A percentile compares a stretch with the other conserved stretches of the same genome.
These are phyloP conservation scores for Wickerhamiella spandovensis DNA, from an alignment of 805 yeast species.

Conservation along the genomic window DNA sequence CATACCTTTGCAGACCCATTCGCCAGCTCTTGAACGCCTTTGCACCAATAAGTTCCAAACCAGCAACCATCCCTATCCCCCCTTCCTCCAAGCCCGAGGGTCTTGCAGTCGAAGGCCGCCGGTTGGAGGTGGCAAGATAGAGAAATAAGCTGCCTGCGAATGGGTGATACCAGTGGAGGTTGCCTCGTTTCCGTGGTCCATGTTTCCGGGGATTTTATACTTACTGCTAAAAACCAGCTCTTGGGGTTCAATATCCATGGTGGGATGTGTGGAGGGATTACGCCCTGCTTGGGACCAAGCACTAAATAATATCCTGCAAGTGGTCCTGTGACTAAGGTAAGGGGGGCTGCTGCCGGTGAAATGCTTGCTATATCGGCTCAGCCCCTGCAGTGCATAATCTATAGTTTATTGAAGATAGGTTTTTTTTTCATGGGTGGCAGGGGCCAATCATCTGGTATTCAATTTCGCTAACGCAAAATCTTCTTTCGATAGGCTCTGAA, in stretches of 20 bases:
- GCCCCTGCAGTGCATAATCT: background rate
- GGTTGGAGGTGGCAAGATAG: background rate
- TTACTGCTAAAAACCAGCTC: conserved; percentile 65
- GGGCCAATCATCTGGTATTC: too few species aligned
- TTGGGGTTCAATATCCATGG: conserved; percentile 61
- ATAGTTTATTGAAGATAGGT: background rate
- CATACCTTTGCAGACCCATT: too few species aligned
- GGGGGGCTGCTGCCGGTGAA: background rate
- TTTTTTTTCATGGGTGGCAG: too few species aligned
- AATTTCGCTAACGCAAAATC: too few species aligned
- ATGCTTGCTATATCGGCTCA: background rate
- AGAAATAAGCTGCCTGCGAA: too few species aligned
- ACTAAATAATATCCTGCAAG: background rate
- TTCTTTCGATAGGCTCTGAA: too few species aligned
- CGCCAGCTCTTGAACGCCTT: too few species aligned
- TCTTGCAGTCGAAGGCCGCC: background rate
- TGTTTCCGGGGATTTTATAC: conserved; percentile 19
- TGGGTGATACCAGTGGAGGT: background rate
- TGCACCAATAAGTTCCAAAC: background rate
- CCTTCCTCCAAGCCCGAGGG: background rate
- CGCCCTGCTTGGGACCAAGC: background rate
- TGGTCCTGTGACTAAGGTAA: background rate
- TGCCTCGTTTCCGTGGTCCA: background rate
- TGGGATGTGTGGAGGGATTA: conserved; percentile 9
- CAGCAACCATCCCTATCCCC: background rate